Base-by-base conservation (phyloP, 306 rosid genomes). In the Benincasa hispida region DNA sequence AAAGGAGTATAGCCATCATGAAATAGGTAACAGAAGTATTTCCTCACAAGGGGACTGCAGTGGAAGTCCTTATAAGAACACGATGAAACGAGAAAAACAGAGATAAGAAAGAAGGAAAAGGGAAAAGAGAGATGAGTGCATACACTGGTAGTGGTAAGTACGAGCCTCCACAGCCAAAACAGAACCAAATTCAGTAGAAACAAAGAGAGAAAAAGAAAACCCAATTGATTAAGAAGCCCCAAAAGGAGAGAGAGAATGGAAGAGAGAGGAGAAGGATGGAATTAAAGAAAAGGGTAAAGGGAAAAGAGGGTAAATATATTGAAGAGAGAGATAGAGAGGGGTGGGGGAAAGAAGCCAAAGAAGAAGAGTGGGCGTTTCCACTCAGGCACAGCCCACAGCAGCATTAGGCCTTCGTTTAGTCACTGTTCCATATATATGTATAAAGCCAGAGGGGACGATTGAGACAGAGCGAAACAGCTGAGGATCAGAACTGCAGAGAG, bases 381-480 rank as follows among this genome's bases (percentile, higher is more conserved):
- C 55, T 68, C 18, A 10, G 48, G 28, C 72, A 65, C 18, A 65
- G 53, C 19, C 53, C 53, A 47, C 53, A 47, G 73, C 73, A 18
- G 74, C 76, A 70, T 25, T 72, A 72, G 54, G 54, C 34, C 41
- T 42, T 41, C 45, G 76, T 22, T 48, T 72, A 72, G 76, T 72
- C 59, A 72, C 76, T 50, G 76, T 72, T 72, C 8, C 24, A 28
- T 69, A 27, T 72, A 48, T 72, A 72, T 69, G 56, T 24, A 47
- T 45, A 72, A 50, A 50, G 76, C 60, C 75, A 70, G 75, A 70
- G 21, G 56, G 75, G 75, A 72, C 76, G 76, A 72, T 50, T 30
- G 76, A 72, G 76, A 72, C 76, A 50, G 60, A 72, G 24, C 76
- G 45, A 72, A 72, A 72, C 58, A 47, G 76, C 59, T 72, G 59